Conservation (phyloP, 2,329 filamentous ascomycete species). For the Lecanicillium sp. region DNA sequence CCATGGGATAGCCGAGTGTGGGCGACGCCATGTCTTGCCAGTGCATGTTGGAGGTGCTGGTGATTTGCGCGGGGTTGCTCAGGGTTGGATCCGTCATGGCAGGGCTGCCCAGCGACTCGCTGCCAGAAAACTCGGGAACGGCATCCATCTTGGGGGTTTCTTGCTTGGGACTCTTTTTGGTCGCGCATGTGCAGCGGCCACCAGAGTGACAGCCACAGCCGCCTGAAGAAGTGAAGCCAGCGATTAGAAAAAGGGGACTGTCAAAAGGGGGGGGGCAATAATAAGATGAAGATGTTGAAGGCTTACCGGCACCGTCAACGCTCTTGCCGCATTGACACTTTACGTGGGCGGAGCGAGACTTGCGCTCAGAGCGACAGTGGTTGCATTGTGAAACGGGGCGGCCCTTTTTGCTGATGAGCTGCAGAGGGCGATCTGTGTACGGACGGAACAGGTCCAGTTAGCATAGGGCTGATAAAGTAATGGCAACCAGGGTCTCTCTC, state of each 20-base stretch:
- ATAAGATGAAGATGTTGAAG: no score
- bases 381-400: conserved; percentile 8
- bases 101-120: not conserved
- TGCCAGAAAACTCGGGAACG: not conserved
- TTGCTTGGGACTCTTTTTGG: conserved; percentile 7
- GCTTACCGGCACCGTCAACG: conserved; percentile 2
- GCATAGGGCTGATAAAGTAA: no score
- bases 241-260: not conserved
- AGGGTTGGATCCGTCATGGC: conserved; percentile 1
- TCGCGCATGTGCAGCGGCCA: conserved; percentile 5
- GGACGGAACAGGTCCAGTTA: no score
- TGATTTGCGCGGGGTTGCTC: not conserved
- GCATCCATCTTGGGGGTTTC: not conserved
- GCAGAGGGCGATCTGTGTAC: conserved; percentile 4
- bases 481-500: no score
- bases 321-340: conserved; percentile 56
- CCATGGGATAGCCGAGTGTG: not conserved
- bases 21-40: not conserved
- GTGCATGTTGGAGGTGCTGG: not conserved
- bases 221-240: not conserved
- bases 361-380: conserved; percentile 7
- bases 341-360: conserved; percentile 6
- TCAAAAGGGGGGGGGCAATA: no score
- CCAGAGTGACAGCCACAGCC: conserved; percentile 5
- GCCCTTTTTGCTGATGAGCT: conserved; percentile 6